These are phyloP conservation scores for Termitomyces sp. DNA, from an alignment of 768 basidiomycete species.

Conservation along the genomic window DNA sequence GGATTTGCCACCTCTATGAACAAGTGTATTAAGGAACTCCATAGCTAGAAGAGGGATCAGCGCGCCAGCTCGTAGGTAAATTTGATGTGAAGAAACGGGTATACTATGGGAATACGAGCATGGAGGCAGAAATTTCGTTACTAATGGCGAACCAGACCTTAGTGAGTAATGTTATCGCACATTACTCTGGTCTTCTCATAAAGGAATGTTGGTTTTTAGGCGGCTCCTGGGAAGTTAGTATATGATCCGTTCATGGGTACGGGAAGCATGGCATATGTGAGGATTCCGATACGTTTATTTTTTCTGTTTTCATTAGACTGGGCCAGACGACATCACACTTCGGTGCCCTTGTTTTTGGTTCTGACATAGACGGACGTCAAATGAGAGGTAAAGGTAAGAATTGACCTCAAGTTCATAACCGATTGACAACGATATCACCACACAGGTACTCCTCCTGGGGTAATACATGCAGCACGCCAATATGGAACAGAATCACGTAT, in stretches of 20 bases:
- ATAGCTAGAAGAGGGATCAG: constrained; percentile 58
- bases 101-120: constrained; percentile 95
- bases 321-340: constrained; percentile 80
- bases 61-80: constrained; percentile 59
- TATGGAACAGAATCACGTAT: constrained; percentile 76
- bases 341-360: constrained; percentile 83
- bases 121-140: constrained; percentile 95
- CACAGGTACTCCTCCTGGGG: constrained; percentile 54
- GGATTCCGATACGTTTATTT: constrained; percentile 11
- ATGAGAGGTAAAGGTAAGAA: constrained; percentile 86
- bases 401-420: neutral
- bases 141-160: constrained; percentile 96
- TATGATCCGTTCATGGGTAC: constrained; percentile 98
- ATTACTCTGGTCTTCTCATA: neutral
- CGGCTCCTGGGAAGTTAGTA: constrained; percentile 82
- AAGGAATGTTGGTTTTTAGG: constrained; percentile 36
- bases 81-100: constrained; percentile 88
- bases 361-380: constrained; percentile 96
- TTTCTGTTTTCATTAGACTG: neutral
- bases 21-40: neutral
- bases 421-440: neutral
- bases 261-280: constrained; percentile 86
- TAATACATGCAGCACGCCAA: constrained; percentile 76
- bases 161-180: constrained; percentile 33
- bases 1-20: neutral